Evolutionary conservation across 2,329 filamentous ascomycete genomes (phyloP), one percentile per base, ranked within the genome.

Genomic region (Phyllosticta citrichinensis): DNA sequence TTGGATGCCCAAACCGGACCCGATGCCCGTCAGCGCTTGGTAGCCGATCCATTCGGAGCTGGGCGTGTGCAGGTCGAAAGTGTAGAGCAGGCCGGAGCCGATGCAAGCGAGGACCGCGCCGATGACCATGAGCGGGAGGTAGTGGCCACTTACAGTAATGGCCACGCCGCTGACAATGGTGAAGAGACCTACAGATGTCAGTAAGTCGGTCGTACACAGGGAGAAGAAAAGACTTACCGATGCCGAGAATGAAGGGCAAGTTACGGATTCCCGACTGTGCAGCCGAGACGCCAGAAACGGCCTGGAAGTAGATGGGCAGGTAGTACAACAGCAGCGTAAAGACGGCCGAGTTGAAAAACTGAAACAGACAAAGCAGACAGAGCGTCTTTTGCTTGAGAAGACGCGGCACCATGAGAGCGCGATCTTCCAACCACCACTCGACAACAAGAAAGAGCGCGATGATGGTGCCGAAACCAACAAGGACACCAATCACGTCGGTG

Each of bases 261-360:
- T 76, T 78, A 35, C 70, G 67, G 12, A 80, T 68, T 5, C 78
- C 78, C 2, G 71, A 74, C 24, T 66, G 58, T 12, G 70, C 67
- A 0, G 78, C 69, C 9, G 64, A 69, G 12, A 69, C 67, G 55
- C 69, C 68, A 20, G 67, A 64, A 9, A 79, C 70, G 1, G 70
- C 68, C 66, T 81, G 78, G 68, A 81, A 81, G 65, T 79, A 80
- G 35, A 81, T 76, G 9, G 77, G 77, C 0, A 80, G 68, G 64
- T 77, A 79, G 67, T 78, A 80, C 10, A 79, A 64, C 2, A 74
- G 57, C 14, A 76, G 24, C 61, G 76, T 71, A 59, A 72, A 76
- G 12, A 63, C 56, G 10, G 75, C 74, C 64, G 63, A 52, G 60
- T 68, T 65, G 62, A 76, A 70, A 65, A 77, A 71, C 12, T 70